phyloP scores from a whole-genome alignment of 2,329 filamentous ascomycete species.

The Ophiostoma sp. region DNA sequence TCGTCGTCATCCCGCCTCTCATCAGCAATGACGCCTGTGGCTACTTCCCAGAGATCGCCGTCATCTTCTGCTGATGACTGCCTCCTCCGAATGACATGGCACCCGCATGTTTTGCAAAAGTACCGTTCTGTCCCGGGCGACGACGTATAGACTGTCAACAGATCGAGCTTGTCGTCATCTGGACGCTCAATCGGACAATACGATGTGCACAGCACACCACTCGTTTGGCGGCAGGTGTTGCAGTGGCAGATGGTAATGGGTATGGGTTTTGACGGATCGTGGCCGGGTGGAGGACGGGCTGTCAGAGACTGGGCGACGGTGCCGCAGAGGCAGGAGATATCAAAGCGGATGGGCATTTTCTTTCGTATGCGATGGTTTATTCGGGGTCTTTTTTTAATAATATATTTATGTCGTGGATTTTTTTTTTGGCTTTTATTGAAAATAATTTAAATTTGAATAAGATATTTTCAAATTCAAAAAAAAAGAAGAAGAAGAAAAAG shows the following conservation, averaged over 20 bases:
- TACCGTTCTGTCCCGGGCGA: conserved; percentile 33
- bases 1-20: background rate
- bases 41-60: conserved; percentile 38
- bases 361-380: background rate
- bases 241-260: conserved; percentile 35
- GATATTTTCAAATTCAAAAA: background rate
- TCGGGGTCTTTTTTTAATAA: background rate
- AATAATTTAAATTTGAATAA: background rate
- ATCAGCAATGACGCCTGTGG: conserved; percentile 40
- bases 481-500: background rate
- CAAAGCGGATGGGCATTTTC: conserved; percentile 12
- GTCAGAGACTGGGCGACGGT: conserved; percentile 25
- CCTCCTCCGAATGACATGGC: conserved; percentile 41
- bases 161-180: background rate
- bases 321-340: conserved; percentile 33
- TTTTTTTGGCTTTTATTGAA: background rate
- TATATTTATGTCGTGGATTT: background rate
- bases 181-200: conserved; percentile 38
- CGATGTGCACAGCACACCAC: conserved; percentile 43
- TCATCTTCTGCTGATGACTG: conserved; percentile 7
- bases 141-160: conserved; percentile 30
- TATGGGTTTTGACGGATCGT: background rate
- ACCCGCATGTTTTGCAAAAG: conserved; percentile 46
- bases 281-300: background rate
- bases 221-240: conserved; percentile 34